These are phyloP conservation scores for Venturia oleaginea DNA, from an alignment of 2,329 filamentous ascomycete genomes.

Conservation along the genomic window DNA sequence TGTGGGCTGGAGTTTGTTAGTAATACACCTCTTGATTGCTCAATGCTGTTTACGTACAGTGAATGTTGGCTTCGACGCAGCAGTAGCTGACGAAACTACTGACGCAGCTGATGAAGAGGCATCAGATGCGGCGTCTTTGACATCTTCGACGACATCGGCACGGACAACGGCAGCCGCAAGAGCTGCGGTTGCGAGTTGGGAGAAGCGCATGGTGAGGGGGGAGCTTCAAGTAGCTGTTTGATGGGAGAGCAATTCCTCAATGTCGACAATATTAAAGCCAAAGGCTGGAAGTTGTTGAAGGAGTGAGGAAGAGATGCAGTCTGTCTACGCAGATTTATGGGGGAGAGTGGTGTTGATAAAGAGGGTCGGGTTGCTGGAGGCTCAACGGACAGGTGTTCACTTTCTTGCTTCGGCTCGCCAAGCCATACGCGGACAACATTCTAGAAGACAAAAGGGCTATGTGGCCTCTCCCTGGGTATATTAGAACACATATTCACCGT, in stretches of 20 bases:
- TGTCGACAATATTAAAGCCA: not conserved
- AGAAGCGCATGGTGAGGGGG: slow-evolving; percentile 9
- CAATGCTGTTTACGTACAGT: slow-evolving; percentile 12
- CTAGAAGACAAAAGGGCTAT: not conserved
- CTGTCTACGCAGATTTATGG: not conserved
- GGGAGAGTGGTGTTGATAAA: not conserved
- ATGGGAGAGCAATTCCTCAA: not conserved
- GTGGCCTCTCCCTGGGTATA: not conserved
- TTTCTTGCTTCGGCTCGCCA: not conserved
- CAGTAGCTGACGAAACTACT: slow-evolving; percentile 9
- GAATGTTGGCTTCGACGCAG: slow-evolving; percentile 15
- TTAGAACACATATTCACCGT: not conserved
- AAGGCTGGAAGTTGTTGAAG: not conserved
- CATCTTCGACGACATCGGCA: slow-evolving; percentile 14
- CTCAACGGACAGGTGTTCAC: not conserved
- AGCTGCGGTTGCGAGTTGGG: slow-evolving; percentile 8
- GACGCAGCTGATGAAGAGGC: slow-evolving; percentile 12
- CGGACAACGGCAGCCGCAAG: slow-evolving; percentile 8
- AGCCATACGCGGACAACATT: not conserved
- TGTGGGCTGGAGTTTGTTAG: slow-evolving; percentile 57
- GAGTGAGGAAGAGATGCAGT: not conserved
- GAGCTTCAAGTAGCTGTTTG: slow-evolving; percentile 2
- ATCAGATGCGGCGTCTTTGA: slow-evolving; percentile 13
- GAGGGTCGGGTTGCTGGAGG: not conserved
- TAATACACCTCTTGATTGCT: slow-evolving; percentile 6